phyloP scores from a whole-genome alignment of 257 asterid genomes.

The Nicotiana knightiana region DNA sequence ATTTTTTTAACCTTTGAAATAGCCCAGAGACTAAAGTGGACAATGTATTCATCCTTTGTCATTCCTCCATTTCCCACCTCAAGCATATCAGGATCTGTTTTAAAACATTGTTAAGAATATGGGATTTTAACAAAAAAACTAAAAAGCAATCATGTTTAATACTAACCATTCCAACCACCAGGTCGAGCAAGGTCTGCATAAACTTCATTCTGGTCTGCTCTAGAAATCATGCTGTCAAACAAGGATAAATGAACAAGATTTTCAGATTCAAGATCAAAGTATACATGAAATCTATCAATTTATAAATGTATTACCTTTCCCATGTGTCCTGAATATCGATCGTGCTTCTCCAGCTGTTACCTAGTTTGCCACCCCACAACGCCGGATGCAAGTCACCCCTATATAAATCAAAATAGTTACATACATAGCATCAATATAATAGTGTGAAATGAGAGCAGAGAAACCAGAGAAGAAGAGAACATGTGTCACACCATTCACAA shows the following conservation, averaged over 20 bases:
- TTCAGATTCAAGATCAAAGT: neutral
- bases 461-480: neutral
- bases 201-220: slow-evolving; percentile 87
- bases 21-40: slow-evolving; percentile 87
- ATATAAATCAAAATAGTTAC: neutral
- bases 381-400: slow-evolving; percentile 99
- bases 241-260: neutral
- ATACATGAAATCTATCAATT: neutral
- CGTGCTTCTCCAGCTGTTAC: slow-evolving; percentile 95
- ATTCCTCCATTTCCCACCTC: slow-evolving; percentile 92
- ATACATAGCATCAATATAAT: neutral
- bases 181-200: slow-evolving; percentile 69
- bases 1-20: slow-evolving; percentile 54
- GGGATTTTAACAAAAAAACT: neutral
- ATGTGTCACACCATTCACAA: slow-evolving; percentile 63
- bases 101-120: too few species aligned
- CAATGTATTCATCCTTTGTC: slow-evolving; percentile 63
- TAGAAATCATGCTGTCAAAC: slow-evolving; percentile 54
- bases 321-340: slow-evolving; percentile 73
- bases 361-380: slow-evolving; percentile 57
- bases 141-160: neutral
- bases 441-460: neutral
- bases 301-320: slow-evolving; percentile 44
- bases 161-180: slow-evolving; percentile 94
- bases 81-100: slow-evolving; percentile 85